Evolutionary conservation across 1,284 basidiomycete genomes (phyloP), one percentile per base, ranked within the genome.

Genomic region (Ustilago trichophora): DNA sequence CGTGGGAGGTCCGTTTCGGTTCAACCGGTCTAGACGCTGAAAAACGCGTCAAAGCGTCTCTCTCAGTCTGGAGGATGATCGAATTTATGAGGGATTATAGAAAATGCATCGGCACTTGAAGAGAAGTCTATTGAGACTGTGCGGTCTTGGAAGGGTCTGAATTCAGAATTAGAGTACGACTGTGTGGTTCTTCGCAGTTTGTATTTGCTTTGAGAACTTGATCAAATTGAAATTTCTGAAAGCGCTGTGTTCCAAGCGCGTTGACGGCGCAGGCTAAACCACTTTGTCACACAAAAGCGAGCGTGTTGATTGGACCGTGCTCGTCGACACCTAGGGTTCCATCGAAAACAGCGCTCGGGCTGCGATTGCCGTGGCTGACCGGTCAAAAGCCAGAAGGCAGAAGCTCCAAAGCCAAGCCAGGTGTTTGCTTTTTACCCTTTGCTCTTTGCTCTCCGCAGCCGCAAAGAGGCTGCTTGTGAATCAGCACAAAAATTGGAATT

Each of bases 221-320:
- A n/a, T n/a, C n/a, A 47, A 38, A n/a, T 37, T 3, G 31, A 42
- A 33, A 27, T 13, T 13, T 19, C 29, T 44, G 27, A 42, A 42
- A 29, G 25, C n/a, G n/a, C n/a, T n/a, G n/a, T n/a, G n/a, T n/a
- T n/a, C n/a, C n/a, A n/a, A n/a, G n/a, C n/a, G n/a, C n/a, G n/a
- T n/a, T n/a, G n/a, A n/a, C n/a, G n/a, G n/a, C n/a, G 31, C 26
- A 21, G 31, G 45, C 13, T 27, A 34, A 38, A 24, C 13, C 21
- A 18, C 12, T 19, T 16, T 25, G 31, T 49, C 52, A 50, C 47
- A 35, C 48, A 33, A 64, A 64, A 64, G 42, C 45, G 54, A 34
- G 54, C 45, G 27, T 49, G 54, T 57, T 64, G 60, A 64, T 64
- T 64, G 60, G 60, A 33, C 60, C 53, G 49, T 45, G 60, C 49